Percentiles rank a stretch among this genome's conserved stretches.
Evolutionary conservation across 2,329 filamentous ascomycete species (phyloP).

Genomic region (Aureobasidium leucospermi): DNA sequence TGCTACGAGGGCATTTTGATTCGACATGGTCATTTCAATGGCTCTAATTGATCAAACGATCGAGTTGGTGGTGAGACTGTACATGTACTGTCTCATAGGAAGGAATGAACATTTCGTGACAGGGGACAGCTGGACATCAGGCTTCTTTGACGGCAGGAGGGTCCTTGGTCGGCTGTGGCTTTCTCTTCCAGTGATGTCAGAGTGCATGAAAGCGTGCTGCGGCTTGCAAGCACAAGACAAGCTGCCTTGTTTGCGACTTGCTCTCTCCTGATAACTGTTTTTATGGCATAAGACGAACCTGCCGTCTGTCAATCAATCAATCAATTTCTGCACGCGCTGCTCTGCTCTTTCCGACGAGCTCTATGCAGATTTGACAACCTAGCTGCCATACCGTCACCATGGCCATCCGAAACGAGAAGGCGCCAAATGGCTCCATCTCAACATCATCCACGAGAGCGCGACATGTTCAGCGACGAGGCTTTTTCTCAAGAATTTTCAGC

Average conservation of each 20-base stretch:
- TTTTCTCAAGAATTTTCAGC: slow-evolving; percentile 13
- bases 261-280: neutral
- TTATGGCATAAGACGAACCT: neutral
- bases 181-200: neutral
- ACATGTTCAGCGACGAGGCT: slow-evolving; percentile 9
- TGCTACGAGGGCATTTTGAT: too few species aligned
- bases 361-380: neutral
- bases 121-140: too few species aligned
- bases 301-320: neutral
- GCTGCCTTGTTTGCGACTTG: slow-evolving; percentile 1
- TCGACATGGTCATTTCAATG: too few species aligned
- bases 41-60: too few species aligned
- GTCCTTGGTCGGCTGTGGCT: neutral
- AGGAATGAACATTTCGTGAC: too few species aligned
- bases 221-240: neutral
- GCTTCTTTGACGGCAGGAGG: too few species aligned
- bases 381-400: neutral
- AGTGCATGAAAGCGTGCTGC: neutral
- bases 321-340: neutral
- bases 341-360: neutral
- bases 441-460: neutral
- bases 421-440: slow-evolving; percentile 13
- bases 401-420: slow-evolving; percentile 14
- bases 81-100: too few species aligned
- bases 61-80: too few species aligned